phyloP scores from a whole-genome alignment of 2,329 filamentous ascomycete species.

The Penicillium sp. region DNA sequence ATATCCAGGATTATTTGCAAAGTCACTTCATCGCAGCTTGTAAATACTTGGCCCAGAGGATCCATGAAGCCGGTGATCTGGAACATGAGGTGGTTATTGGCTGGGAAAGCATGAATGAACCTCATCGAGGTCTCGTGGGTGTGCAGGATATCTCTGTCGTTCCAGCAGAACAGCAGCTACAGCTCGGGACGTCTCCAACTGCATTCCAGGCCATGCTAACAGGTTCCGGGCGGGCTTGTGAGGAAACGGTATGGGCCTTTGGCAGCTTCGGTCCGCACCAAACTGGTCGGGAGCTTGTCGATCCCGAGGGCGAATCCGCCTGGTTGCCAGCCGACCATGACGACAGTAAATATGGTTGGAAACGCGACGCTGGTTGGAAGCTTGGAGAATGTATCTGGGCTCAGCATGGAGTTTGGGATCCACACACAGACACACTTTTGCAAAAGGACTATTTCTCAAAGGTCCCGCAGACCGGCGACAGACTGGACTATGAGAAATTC shows the following conservation, averaged over 20 bases:
- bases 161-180: conserved; percentile 79
- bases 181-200: conserved; percentile 89
- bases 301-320: conserved; percentile 76
- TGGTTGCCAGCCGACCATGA: conserved; percentile 83
- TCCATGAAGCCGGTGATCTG: conserved; percentile 83
- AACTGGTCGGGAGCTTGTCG: conserved; percentile 73
- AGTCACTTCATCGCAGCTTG: conserved; percentile 77
- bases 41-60: conserved; percentile 72
- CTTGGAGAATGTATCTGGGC: conserved; percentile 96
- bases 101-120: conserved; percentile 96
- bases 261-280: conserved; percentile 89
- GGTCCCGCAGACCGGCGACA: conserved; percentile 66
- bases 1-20: conserved; percentile 94
- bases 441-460: conserved; percentile 84
- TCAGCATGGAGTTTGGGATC: conserved; percentile 94
- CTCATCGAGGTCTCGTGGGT: conserved; percentile 80
- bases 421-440: conserved; percentile 66
- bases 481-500: conserved; percentile 75
- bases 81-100: conserved; percentile 84
- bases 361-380: conserved; percentile 80
- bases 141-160: conserved; percentile 74
- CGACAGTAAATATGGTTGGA: conserved; percentile 85
- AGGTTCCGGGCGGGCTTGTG: conserved; percentile 83
- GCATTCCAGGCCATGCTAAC: conserved; percentile 90
- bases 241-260: conserved; percentile 90